These are phyloP conservation scores for Babesia ovata DNA, from an alignment of 169 alveolate species.

Conservation along the genomic window DNA sequence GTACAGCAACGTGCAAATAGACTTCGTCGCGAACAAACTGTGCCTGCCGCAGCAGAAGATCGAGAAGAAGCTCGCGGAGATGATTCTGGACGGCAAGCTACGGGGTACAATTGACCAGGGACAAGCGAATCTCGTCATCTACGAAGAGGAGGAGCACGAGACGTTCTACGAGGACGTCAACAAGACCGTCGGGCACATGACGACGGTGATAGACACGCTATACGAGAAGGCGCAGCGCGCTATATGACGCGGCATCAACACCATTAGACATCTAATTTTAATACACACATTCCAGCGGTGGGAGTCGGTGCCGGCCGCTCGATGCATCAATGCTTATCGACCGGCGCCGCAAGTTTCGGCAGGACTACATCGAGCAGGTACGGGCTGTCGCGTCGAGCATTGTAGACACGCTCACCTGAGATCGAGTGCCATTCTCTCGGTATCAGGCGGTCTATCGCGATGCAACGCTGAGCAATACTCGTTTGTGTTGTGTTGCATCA, in stretches of 20 bases:
- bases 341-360: conserved; percentile 14
- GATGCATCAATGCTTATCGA: neutral
- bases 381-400: neutral
- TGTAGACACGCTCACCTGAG: too few species aligned
- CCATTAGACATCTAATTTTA: neutral
- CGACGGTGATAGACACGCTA: conserved; percentile 80
- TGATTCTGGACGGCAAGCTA: conserved; percentile 92
- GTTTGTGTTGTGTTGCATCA: too few species aligned
- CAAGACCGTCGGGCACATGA: conserved; percentile 75
- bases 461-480: too few species aligned
- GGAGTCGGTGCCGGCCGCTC: neutral
- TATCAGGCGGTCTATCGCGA: too few species aligned
- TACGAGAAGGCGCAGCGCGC: conserved; percentile 81
- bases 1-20: conserved; percentile 88
- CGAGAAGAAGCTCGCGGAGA: conserved; percentile 88
- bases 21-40: conserved; percentile 82
- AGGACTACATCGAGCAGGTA: conserved; percentile 37
- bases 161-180: conserved; percentile 76
- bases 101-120: conserved; percentile 93
- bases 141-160: conserved; percentile 76
- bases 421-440: too few species aligned
- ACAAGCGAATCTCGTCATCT: conserved; percentile 86
- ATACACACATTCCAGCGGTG: neutral
- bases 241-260: conserved; percentile 27
- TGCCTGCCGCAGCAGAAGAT: conserved; percentile 83